phyloP scores from a whole-genome alignment of 2,329 filamentous ascomycete genomes.

The Salinomyces thailandicus region DNA sequence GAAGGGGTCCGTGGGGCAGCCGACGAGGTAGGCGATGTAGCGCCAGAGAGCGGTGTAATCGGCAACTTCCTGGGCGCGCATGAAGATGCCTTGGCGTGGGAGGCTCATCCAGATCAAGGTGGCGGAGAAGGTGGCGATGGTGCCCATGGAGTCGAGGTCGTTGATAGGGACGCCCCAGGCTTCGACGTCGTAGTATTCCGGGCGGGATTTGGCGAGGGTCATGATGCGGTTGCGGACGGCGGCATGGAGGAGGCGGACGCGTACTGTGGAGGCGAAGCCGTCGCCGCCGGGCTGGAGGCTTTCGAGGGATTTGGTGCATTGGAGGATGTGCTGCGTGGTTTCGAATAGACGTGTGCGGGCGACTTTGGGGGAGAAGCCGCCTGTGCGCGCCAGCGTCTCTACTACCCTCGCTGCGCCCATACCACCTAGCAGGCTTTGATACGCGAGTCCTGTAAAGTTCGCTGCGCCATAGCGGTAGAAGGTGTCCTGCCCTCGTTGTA shows the following conservation, averaged over 20 bases:
- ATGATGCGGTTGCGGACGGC: constrained; percentile 56
- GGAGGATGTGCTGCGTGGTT: constrained; percentile 65
- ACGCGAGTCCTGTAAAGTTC: constrained; percentile 52
- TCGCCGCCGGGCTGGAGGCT: constrained; percentile 58
- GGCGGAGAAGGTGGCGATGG: constrained; percentile 59
- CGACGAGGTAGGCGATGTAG: constrained; percentile 61
- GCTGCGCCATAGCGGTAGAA: constrained; percentile 68
- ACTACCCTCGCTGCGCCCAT: constrained; percentile 65
- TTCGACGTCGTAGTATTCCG: constrained; percentile 52
- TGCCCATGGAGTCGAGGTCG: constrained; percentile 63
- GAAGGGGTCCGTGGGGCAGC: constrained; percentile 50
- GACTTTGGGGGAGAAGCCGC: constrained; percentile 59
- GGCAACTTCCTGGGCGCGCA: constrained; percentile 49
- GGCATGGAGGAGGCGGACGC: constrained; percentile 60
- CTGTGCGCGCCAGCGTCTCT: constrained; percentile 62
- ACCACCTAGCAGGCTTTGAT: constrained; percentile 56
- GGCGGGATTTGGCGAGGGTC: constrained; percentile 43
- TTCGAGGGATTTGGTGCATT: constrained; percentile 55
- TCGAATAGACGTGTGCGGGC: constrained; percentile 58
- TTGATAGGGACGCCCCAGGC: constrained; percentile 59
- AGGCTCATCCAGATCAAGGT: constrained; percentile 58
- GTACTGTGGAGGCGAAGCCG: constrained; percentile 54
- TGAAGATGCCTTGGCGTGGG: constrained; percentile 60
- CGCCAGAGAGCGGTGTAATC: constrained; percentile 71
- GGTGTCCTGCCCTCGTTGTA: constrained; percentile 61